Conservation (phyloP, 345 rosid genomes). For the Barbarea vulgaris region DNA sequence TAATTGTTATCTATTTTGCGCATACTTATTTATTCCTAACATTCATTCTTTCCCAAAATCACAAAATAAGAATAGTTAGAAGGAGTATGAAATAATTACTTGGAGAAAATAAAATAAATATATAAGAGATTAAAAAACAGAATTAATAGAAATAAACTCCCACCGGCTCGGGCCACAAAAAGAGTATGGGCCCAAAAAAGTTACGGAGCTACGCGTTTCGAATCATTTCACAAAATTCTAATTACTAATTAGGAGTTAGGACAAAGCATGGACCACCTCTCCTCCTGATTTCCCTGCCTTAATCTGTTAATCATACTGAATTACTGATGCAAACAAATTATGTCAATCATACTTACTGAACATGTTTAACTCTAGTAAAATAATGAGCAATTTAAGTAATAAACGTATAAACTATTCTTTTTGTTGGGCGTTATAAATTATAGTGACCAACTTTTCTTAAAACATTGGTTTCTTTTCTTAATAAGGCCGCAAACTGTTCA, state of each 20-base stretch:
- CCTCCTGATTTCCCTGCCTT: neutral
- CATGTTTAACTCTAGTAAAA: neutral
- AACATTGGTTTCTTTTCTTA: neutral
- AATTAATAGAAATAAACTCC: neutral
- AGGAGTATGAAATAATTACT: neutral
- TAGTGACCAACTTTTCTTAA: neutral
- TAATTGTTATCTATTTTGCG: neutral
- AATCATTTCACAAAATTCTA: conserved; percentile 15
- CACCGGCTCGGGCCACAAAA: conserved; percentile 18
- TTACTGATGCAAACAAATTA: neutral
- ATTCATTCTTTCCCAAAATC: neutral
- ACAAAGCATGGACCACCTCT: conserved; percentile 29
- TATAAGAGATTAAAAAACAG: neutral
- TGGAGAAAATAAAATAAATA: neutral
- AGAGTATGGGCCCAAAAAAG: conserved; percentile 17
- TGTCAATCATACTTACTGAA: neutral
- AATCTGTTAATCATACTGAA: conserved; percentile 4
- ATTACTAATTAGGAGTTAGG: conserved; percentile 3
- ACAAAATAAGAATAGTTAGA: neutral
- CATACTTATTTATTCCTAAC: neutral
- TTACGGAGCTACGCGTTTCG: neutral
- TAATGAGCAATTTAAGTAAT: neutral
- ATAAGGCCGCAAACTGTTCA: no score
- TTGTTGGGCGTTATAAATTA: neutral
- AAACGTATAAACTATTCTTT: neutral